phyloP scores from a whole-genome alignment of 352 stramenopile species.

The Phytopythium cucurbitacearum region DNA sequence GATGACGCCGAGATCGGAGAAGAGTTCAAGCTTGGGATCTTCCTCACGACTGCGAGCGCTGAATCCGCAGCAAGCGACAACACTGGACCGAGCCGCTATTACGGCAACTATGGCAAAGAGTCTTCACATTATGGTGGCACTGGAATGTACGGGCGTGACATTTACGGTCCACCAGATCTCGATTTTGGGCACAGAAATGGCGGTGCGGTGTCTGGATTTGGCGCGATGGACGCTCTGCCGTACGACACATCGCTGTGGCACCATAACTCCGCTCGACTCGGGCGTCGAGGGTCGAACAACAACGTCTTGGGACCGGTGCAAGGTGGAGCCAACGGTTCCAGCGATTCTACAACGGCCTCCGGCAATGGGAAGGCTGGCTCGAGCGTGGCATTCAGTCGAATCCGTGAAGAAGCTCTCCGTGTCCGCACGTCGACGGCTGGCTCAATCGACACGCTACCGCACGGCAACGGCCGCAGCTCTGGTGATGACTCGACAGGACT shows the following conservation, averaged over 20 bases:
- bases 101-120: neutral
- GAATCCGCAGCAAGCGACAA: conserved; percentile 18
- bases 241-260: conserved; percentile 7
- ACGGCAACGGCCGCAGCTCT: conserved; percentile 20
- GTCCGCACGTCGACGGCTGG: conserved; percentile 53
- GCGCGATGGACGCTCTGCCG: conserved; percentile 4
- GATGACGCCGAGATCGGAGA: conserved; percentile 61
- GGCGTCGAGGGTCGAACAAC: conserved; percentile 1
- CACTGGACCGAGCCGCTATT: neutral
- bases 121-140: no score
- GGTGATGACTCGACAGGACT: no score
- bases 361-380: neutral
- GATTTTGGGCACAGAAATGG: conserved; percentile 4
- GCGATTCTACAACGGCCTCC: neutral
- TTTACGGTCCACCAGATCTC: neutral
- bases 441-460: conserved; percentile 19
- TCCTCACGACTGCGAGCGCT: conserved; percentile 44
- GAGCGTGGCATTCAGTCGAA: conserved; percentile 31
- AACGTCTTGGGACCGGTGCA: neutral
- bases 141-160: no score
- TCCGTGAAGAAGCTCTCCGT: conserved; percentile 65
- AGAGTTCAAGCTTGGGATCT: conserved; percentile 74
- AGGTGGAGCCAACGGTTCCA: neutral
- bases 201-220: neutral
- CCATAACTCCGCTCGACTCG: neutral